Percentiles rank a stretch among this genome's conserved stretches.
phyloP scores from a whole-genome alignment of 371 early-diverging fungal species.

The Dichotomocladium elegans region DNA sequence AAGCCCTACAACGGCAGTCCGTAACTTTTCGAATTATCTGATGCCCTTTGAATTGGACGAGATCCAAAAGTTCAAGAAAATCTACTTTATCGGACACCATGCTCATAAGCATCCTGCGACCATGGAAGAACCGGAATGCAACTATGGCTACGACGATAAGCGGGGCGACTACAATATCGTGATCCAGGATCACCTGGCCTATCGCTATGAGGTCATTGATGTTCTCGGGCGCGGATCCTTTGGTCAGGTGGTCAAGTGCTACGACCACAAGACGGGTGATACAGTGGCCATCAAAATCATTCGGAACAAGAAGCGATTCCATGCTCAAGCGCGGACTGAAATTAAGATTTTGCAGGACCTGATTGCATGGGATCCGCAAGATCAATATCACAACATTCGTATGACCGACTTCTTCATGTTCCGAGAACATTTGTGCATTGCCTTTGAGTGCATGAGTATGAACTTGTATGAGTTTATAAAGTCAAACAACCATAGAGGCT shows the following conservation, averaged over 20 bases:
- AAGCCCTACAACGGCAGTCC: conserved; percentile 32
- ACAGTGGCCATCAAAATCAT: conserved; percentile 88
- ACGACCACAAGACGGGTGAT: conserved; percentile 70
- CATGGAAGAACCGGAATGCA: conserved; percentile 41
- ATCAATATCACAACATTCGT: conserved; percentile 76
- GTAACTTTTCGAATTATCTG: conserved; percentile 49
- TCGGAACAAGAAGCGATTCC: conserved; percentile 83
- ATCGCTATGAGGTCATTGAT: conserved; percentile 81
- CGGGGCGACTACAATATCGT: conserved; percentile 79
- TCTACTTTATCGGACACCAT: conserved; percentile 77
- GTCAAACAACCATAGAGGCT: conserved; percentile 88
- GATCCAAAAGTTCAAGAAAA: conserved; percentile 64
- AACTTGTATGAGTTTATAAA: conserved; percentile 98
- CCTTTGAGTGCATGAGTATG: conserved; percentile 90
- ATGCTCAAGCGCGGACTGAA: conserved; percentile 84
- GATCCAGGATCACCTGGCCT: conserved; percentile 72
- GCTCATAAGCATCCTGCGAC: conserved; percentile 42
- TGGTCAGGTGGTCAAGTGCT: conserved; percentile 86
- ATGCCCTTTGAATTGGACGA: conserved; percentile 74
- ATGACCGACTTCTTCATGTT: conserved; percentile 91
- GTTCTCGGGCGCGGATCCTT: conserved; percentile 89
- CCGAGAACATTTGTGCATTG: conserved; percentile 93
- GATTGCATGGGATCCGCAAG: conserved; percentile 62
- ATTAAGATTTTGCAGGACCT: conserved; percentile 75
- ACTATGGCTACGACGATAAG: conserved; percentile 82